Percentiles rank a stretch among this genome's conserved stretches.
Conservation (phyloP, 352 stramenopile genomes). For the Peronosclerospora sorghi region DNA sequence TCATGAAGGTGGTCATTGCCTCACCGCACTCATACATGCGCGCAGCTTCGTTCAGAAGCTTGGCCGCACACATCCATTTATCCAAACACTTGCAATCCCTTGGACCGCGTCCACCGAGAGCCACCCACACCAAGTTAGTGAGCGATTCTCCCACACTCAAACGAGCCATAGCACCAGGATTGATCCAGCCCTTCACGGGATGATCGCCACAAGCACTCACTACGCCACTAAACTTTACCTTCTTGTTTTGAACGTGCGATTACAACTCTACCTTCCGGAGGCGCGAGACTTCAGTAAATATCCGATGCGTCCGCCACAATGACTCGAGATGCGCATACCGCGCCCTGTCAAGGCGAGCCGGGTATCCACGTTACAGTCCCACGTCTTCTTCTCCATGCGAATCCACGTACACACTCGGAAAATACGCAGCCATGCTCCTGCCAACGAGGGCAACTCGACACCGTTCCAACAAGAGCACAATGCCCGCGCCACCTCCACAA, state of each 20-base stretch:
- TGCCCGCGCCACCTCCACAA: too few species aligned
- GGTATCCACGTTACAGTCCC: too few species aligned
- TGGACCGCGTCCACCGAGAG: conserved; percentile 80
- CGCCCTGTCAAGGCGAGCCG: too few species aligned
- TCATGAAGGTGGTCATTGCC: conserved; percentile 92
- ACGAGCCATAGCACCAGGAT: conserved; percentile 91
- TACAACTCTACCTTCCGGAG: too few species aligned
- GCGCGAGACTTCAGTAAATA: too few species aligned
- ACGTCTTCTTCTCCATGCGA: too few species aligned
- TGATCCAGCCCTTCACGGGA: conserved; percentile 94
- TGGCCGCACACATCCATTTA: conserved; percentile 99
- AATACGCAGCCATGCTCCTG: too few species aligned
- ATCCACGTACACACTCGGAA: too few species aligned
- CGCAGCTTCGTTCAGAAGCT: conserved; percentile 94
- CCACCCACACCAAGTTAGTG: conserved; percentile 98
- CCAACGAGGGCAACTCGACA: too few species aligned
- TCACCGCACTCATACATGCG: conserved; percentile 98
- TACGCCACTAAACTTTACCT: conserved; percentile 87
- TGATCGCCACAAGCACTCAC: conserved; percentile 95
- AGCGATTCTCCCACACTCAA: conserved; percentile 96
- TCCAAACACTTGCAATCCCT: conserved; percentile 95
- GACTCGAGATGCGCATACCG: too few species aligned
- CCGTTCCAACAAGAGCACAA: too few species aligned
- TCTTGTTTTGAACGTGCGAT: conserved; percentile 85
- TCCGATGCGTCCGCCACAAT: too few species aligned